Evolutionary conservation across 2,329 filamentous ascomycete genomes (phyloP).

Genomic region (Pleurostoma richardsiae): DNA sequence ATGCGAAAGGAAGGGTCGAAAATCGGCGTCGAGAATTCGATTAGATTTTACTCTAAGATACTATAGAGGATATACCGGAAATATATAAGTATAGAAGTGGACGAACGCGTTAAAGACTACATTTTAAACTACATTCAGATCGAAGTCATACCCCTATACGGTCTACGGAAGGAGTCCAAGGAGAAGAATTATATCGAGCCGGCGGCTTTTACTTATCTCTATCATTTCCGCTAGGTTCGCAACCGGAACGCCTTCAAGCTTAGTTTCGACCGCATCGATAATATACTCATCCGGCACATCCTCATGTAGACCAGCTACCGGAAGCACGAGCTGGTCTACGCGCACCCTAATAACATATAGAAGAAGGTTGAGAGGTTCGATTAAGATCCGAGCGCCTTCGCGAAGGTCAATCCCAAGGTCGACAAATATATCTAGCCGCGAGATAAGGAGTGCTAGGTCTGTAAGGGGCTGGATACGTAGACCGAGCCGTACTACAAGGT

Average conservation of each 20-base stretch:
- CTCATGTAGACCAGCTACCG: slow-evolving; percentile 9
- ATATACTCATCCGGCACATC: slow-evolving; percentile 5
- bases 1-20: slow-evolving; percentile 6
- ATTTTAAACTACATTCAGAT: slow-evolving; percentile 3
- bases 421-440: slow-evolving; percentile 3
- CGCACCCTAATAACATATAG: slow-evolving; percentile 3
- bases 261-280: slow-evolving; percentile 10
- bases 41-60: slow-evolving; percentile 5
- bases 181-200: slow-evolving; percentile 8
- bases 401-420: slow-evolving; percentile 1
- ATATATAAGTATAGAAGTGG: slow-evolving; percentile 4
- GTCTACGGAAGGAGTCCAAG: slow-evolving; percentile 7
- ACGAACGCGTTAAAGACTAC: slow-evolving; percentile 5
- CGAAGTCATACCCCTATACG: slow-evolving; percentile 3
- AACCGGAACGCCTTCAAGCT: slow-evolving; percentile 6
- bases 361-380: slow-evolving; percentile 4
- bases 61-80: slow-evolving; percentile 8
- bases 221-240: slow-evolving; percentile 7
- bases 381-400: slow-evolving; percentile 8
- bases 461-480: slow-evolving; percentile 1
- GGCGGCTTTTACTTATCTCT: slow-evolving; percentile 6
- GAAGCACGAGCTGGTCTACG: slow-evolving; percentile 9
- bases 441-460: slow-evolving; percentile 6
- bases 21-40: neutral
- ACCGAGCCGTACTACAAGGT: slow-evolving; percentile 5